Conservation (phyloP, 2,329 filamentous ascomycete species). For the Endocalyx cinctus region DNA sequence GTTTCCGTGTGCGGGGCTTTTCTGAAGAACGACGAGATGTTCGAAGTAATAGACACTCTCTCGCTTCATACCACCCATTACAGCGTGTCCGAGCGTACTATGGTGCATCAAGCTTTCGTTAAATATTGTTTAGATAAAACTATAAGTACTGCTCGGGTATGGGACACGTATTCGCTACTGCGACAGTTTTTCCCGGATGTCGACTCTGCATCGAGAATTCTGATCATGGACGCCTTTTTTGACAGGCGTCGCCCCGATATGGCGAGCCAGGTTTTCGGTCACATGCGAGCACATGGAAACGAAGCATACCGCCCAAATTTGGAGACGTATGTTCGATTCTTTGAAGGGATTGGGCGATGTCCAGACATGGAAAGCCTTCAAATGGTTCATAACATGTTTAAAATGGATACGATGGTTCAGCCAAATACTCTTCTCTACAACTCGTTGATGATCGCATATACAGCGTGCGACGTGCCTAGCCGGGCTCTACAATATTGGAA, state of each 20-base stretch:
- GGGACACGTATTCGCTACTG: constrained; percentile 63
- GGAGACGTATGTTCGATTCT: constrained; percentile 72
- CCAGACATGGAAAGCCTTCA: constrained; percentile 62
- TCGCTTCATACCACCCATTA: constrained; percentile 69
- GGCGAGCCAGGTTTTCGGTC: constrained; percentile 79
- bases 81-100: constrained; percentile 62
- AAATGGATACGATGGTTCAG: constrained; percentile 80
- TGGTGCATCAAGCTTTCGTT: constrained; percentile 62
- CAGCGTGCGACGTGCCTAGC: constrained; percentile 59
- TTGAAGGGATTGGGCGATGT: constrained; percentile 66
- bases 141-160: constrained; percentile 59
- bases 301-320: constrained; percentile 59
- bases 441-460: constrained; percentile 81
- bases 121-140: constrained; percentile 60
- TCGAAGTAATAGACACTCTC: constrained; percentile 77
- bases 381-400: constrained; percentile 86
- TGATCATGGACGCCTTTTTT: constrained; percentile 81
- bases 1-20: constrained; percentile 69
- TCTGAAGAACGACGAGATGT: constrained; percentile 68
- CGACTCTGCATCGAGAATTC: constrained; percentile 58
- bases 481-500: constrained; percentile 77
- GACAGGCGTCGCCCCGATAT: constrained; percentile 73
- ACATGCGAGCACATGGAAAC: constrained; percentile 80
- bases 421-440: constrained; percentile 74
- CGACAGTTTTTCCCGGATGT: constrained; percentile 63